Conservation (phyloP, 495 filamentous ascomycete species). For the Staphylotrichum longicolle region DNA sequence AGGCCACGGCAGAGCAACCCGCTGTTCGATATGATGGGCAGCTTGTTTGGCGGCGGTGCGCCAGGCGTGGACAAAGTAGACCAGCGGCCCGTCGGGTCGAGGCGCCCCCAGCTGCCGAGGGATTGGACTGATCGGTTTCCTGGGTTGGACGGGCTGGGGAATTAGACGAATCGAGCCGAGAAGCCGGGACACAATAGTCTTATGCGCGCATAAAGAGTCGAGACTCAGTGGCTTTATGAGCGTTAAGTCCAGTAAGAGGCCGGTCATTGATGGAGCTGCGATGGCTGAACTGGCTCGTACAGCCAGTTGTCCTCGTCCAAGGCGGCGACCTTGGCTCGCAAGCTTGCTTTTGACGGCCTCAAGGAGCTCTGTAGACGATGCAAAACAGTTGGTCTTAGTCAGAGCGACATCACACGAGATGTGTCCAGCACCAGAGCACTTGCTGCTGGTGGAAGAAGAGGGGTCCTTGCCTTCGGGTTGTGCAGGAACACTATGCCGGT, state of each 20-base stretch:
- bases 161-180: neutral
- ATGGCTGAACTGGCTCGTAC: constrained; percentile 69
- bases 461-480: constrained; percentile 61
- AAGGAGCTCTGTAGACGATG: constrained; percentile 58
- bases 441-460: constrained; percentile 1
- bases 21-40: constrained; percentile 95
- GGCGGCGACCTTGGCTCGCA: constrained; percentile 66
- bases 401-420: neutral
- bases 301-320: constrained; percentile 89
- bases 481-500: constrained; percentile 60
- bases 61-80: constrained; percentile 42
- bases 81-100: constrained; percentile 46
- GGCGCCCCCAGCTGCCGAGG: constrained; percentile 51
- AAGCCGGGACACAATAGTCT: neutral
- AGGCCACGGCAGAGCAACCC: constrained; percentile 84
- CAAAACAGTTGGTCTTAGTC: constrained; percentile 15
- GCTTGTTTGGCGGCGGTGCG: constrained; percentile 71
- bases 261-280: constrained; percentile 17
- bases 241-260: neutral
- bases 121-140: constrained; percentile 44
- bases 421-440: constrained; percentile 8
- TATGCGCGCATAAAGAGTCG: too few species aligned
- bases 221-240: neutral
- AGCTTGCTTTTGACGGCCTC: constrained; percentile 65
- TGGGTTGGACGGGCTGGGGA: neutral